Conservation (phyloP, 805 yeast species). For the Metschnikowia lunata region DNA sequence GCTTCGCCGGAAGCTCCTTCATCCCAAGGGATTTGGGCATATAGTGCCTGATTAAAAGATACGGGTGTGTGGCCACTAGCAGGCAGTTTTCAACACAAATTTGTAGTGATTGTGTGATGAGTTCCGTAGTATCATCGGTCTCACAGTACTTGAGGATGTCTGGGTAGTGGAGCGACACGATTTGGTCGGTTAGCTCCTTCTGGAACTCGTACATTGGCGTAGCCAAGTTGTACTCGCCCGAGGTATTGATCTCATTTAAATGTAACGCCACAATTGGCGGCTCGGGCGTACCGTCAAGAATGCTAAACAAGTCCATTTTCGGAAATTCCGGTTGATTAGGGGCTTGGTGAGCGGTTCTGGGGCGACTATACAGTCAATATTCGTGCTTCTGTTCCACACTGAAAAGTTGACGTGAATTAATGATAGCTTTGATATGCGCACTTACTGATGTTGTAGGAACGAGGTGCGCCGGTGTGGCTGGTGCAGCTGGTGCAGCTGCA, state of each 20-base stretch:
- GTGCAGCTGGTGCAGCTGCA: no score
- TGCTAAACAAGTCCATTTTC: constrained; percentile 66
- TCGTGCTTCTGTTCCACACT: no score
- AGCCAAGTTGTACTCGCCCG: constrained; percentile 71
- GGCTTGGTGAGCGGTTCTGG: no score
- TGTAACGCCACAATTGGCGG: constrained; percentile 64
- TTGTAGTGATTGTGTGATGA: constrained; percentile 69
- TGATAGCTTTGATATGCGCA: no score
- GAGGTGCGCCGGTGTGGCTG: no score
- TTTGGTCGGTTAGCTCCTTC: constrained; percentile 84
- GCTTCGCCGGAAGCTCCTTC: constrained; percentile 64
- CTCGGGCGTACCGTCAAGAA: constrained; percentile 79
- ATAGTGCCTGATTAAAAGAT: constrained; percentile 74
- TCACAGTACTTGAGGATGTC: constrained; percentile 87
- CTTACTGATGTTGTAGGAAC: no score
- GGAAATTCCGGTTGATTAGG: no score
- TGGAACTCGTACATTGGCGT: constrained; percentile 85
- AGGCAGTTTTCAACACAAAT: constrained; percentile 73
- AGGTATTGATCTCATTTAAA: constrained; percentile 41
- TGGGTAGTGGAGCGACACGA: constrained; percentile 84
- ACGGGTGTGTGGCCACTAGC: constrained; percentile 85
- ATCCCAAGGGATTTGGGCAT: constrained; percentile 75
- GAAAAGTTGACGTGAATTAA: no score
- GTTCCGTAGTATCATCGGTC: constrained; percentile 43
- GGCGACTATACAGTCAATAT: no score